Base-by-base conservation (phyloP, 208 protist species). In the Leishmania martiniquensis region DNA sequence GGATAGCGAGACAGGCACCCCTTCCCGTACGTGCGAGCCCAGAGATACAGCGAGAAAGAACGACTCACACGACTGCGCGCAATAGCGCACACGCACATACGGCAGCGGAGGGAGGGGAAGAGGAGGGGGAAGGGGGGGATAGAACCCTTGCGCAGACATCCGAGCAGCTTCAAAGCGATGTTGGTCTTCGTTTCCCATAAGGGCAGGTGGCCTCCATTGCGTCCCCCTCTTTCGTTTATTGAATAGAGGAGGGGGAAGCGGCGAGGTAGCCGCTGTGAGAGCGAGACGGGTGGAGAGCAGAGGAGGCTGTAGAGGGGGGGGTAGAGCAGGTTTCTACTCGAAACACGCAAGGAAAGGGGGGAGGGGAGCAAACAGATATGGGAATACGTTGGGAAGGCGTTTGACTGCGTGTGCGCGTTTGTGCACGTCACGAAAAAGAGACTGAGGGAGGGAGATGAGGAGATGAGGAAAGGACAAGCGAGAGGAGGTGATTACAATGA, bases 271-370 rank as follows among this genome's bases (percentile, higher is more conserved):
- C 15, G 59, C 9, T 4, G 32, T 29, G 15, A 25, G 32, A 25
- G 7, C 20, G 32, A 66, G 4, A 66, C 37, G 12, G 59, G 22
- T 65, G 29, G 29, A 44, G 60, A 39, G 60, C 17, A 37, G 32
- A 39, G 29, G 32, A 4, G 32, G 63, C 10, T 0, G n/a, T 47
- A 1, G 37, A 3, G 3, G 63, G 39, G 32, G 42, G 39, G 29
- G 37, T 4, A 42, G 12, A 20, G 25, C 6, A 22, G 7, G 63
- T 49, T 49, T 2, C 22, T 39, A 34, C 20, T 47, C 60, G 34
- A 55, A 72, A 29, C 54, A 12, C 72, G 34, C 47, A 62, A 72
- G 22, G 65, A 62, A 62, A 71, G 4, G 45, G 47, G 47, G 7
- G 49, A 34, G 4, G 45, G 29, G 29, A 20, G 3, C 51, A n/a